A percentile compares a stretch with the other conserved stretches of the same genome.
Conservation (phyloP, 768 basidiomycete species). For the Boletus sp. region DNA sequence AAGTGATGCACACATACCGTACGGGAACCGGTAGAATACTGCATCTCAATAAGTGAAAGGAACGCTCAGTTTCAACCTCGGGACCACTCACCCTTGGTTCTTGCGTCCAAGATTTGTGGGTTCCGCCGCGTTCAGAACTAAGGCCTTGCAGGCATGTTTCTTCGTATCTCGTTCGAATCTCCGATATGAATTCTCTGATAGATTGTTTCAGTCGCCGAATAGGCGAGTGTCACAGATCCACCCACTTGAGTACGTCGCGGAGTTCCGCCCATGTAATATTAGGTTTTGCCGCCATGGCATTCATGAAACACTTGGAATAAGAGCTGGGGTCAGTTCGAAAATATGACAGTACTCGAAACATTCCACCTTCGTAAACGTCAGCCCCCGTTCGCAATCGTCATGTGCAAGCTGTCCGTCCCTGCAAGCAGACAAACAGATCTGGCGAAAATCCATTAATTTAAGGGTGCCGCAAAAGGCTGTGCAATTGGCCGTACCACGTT, state of each 20-base stretch:
- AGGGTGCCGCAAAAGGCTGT: not conserved
- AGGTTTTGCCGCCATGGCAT: constrained; percentile 7
- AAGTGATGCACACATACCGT: constrained; percentile 4
- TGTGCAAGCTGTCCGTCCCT: constrained; percentile 22
- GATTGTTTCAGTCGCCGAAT: not conserved
- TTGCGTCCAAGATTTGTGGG: constrained; percentile 8
- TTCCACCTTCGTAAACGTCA: constrained; percentile 27
- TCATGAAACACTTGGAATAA: constrained; percentile 17
- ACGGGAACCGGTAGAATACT: constrained; percentile 12
- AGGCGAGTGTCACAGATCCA: not conserved
- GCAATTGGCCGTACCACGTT: constrained; percentile 13
- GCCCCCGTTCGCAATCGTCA: constrained; percentile 15
- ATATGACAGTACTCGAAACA: not conserved
- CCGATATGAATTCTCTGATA: constrained; percentile 11
- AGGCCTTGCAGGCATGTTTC: not conserved
- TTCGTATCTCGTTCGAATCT: constrained; percentile 14
- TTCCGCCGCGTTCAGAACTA: not conserved
- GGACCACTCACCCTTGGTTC: constrained; percentile 20
- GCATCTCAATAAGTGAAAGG: not conserved
- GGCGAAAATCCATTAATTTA: not conserved
- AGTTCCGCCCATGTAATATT: constrained; percentile 21
- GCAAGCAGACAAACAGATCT: constrained; percentile 30
- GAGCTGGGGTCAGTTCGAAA: not conserved
- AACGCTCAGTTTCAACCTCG: not conserved
- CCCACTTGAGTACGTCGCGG: constrained; percentile 16